Base-by-base conservation (phyloP, 2,329 filamentous ascomycete genomes). In the Penicillium digitatum region DNA sequence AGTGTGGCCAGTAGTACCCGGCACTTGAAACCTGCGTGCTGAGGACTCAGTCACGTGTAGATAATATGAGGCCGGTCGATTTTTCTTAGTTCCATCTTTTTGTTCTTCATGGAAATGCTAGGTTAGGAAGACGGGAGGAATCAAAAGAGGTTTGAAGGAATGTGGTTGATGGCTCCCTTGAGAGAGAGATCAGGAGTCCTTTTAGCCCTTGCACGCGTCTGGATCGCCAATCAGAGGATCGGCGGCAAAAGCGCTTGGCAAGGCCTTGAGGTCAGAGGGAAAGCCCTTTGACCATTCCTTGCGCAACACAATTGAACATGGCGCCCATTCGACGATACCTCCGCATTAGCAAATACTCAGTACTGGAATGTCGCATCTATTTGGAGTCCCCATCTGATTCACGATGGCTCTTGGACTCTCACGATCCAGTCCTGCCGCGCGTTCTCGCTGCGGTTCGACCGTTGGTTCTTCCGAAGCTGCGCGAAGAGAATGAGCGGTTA, bases 341-440 rank as follows among this genome's bases (percentile, higher is more conserved):
- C 52, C 85, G 93, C 49, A 95, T 97, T 65, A 93, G 89, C 52
- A 92, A 93, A 70, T 89, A 90, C 73, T 96, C 93, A 5, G 91
- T 96, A 31, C 82, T 99, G n/a, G 94, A 99, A 80, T 91, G 90
- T 61, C 91, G 92, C 62, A 94, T 99, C 63, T 97, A 97, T 74
- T 85, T 96, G 44, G 93, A 97, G 62, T 92, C 93, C 65, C 94
- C 94, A 0, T 84, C 87, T 12, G 84, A 96, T 57, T 84, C 85
- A 24, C 84, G 90, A 62, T 86, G 87, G 68, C 96, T 95, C 86
- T 83, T 99, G 18, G 82, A 96, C 61, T 81, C 88, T 34, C 84
- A 86, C 61, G 80, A 91, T 64, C 85, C 89, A 3, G 82, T 93
- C 16, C 82, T 99, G 14, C 86, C 87, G 37, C 87, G 87, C 61